Conservation (phyloP, 768 basidiomycete genomes). For the Ephemerocybe angulata region DNA sequence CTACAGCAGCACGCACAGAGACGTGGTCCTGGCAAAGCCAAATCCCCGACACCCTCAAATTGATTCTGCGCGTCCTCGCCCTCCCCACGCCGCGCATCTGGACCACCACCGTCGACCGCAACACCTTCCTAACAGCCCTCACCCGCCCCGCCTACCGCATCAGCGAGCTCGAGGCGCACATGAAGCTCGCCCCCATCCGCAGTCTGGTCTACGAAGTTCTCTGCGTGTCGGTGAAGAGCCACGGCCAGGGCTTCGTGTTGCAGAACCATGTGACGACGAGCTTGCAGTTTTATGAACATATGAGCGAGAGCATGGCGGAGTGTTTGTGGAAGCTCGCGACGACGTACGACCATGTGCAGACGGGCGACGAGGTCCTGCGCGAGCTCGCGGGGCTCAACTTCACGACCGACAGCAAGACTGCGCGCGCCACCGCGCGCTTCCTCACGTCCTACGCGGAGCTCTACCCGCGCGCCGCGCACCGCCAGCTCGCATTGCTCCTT, state of each 20-base stretch:
- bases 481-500: constrained; percentile 84
- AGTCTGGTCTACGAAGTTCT: constrained; percentile 82
- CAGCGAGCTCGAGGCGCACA: constrained; percentile 80
- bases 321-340: constrained; percentile 73
- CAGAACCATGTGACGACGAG: constrained; percentile 90
- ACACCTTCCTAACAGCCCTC: constrained; percentile 87
- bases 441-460: constrained; percentile 77
- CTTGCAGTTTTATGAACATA: constrained; percentile 91
- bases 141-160: constrained; percentile 86
- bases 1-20: constrained; percentile 42
- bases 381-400: constrained; percentile 82
- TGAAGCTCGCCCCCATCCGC: constrained; percentile 74
- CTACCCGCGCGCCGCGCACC: constrained; percentile 74
- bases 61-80: constrained; percentile 70
- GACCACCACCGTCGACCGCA: constrained; percentile 83
- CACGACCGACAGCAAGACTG: constrained; percentile 80
- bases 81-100: constrained; percentile 77
- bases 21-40: constrained; percentile 79
- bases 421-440: constrained; percentile 82
- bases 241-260: constrained; percentile 76
- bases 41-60: constrained; percentile 61
- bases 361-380: constrained; percentile 87
- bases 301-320: constrained; percentile 68
- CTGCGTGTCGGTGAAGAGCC: constrained; percentile 88
- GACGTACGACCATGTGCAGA: constrained; percentile 84